Evolutionary conservation across 225 moss, liverwort and hornwort species (phyloP), one percentile per base, ranked within the genome.

Genomic region (Bryoerythrophyllum caledonicum): DNA sequence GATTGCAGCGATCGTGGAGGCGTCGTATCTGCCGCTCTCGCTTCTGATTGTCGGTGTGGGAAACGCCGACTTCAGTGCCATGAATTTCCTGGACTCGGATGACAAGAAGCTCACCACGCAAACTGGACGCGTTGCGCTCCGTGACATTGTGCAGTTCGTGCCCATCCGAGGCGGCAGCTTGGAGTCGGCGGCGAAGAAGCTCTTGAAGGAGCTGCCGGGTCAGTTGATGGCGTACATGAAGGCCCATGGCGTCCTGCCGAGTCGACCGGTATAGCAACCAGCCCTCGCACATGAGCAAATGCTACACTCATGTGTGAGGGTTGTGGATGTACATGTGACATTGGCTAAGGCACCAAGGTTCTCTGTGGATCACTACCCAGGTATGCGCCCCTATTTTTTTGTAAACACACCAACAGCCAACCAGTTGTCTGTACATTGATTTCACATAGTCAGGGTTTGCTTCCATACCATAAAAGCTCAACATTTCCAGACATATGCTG

Each of bases 91-190:
- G 76, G 96, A 97, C 68, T 87, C 96, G 35, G 96, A 97, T 68
- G 80, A 89, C 75, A 89, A 86, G 74, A 79, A 78, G 76, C 85
- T 97, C 25, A 74, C 70, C 0, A 85, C 89, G 21, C 71, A 74
- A 34, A 83, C 77, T 30, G 96, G 94, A 16, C 83, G 73, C 44
- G 5, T 81, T 15, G 94, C 96, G 1, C 81, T 78, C 8, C 90
- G 96, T 30, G 96, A 97, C 65, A 94, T 97, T 5, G 96, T 97
- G 12, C 96, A 97, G 40, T 97, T 97, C 54, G 92, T 97, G 63
- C 91, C 96, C 3, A 87, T 97, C 62, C 76, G 66, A 21, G 82
- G 76, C 37, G 80, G 84, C 26, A 73, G 72, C 24, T 14, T 80
- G 17, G 88, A 92, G 57, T 81, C 85, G 27, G 82, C 93, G 8